Conservation (phyloP, 2,329 filamentous ascomycete species). For the Cladobotryum protrusum region DNA sequence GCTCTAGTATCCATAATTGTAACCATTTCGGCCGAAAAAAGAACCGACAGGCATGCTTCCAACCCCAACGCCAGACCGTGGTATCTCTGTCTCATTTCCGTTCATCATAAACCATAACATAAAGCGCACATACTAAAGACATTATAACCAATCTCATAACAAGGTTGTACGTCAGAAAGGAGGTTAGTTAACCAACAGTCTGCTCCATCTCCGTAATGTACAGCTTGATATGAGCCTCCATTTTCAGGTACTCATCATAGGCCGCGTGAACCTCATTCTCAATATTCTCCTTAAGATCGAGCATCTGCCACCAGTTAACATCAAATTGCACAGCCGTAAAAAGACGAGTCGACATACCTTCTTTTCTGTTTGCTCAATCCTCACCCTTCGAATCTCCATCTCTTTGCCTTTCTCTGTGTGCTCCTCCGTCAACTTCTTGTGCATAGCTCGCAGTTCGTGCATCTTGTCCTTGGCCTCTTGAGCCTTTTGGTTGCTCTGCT, state of each 20-base stretch:
- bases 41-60: neutral
- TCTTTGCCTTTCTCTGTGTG: slow-evolving; percentile 80
- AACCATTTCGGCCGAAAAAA: neutral
- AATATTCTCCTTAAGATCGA: slow-evolving; percentile 94
- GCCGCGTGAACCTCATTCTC: slow-evolving; percentile 88
- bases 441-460: slow-evolving; percentile 77
- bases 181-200: slow-evolving; percentile 44
- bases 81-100: slow-evolving; percentile 25
- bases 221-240: slow-evolving; percentile 93
- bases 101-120: slow-evolving; percentile 6
- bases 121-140: neutral
- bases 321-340: neutral
- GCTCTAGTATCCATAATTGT: neutral
- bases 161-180: slow-evolving; percentile 1
- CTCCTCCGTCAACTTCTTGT: slow-evolving; percentile 78
- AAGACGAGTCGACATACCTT: slow-evolving; percentile 55
- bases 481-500: slow-evolving; percentile 75
- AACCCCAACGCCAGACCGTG: slow-evolving; percentile 35
- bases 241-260: slow-evolving; percentile 91
- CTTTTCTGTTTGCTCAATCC: slow-evolving; percentile 97
- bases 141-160: neutral
- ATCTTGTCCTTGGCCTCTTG: slow-evolving; percentile 77
- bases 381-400: slow-evolving; percentile 84
- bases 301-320: slow-evolving; percentile 60
- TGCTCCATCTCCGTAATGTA: slow-evolving; percentile 99